phyloP scores from a whole-genome alignment of 2,329 filamentous ascomycete genomes.

The Laburnicola sp. region DNA sequence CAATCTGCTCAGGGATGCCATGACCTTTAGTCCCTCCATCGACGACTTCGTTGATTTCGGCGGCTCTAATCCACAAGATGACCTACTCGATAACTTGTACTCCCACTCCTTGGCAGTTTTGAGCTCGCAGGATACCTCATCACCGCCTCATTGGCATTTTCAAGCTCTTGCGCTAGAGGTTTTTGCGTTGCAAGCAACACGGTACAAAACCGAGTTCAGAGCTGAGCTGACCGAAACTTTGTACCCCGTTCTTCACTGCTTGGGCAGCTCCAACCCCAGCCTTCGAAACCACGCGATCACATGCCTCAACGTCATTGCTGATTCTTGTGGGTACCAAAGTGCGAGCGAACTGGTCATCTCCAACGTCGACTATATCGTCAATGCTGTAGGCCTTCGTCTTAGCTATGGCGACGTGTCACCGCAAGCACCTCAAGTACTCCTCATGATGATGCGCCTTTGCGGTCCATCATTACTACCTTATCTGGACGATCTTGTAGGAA shows the following conservation, averaged over 20 bases:
- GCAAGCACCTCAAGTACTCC: slow-evolving; percentile 83
- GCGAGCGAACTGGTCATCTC: slow-evolving; percentile 80
- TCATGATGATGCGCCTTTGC: slow-evolving; percentile 91
- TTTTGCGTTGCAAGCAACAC: slow-evolving; percentile 73
- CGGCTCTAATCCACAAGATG: slow-evolving; percentile 29
- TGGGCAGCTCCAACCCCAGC: slow-evolving; percentile 69
- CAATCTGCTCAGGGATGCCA: slow-evolving; percentile 65
- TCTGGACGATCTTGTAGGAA: slow-evolving; percentile 86
- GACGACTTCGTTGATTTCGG: slow-evolving; percentile 68
- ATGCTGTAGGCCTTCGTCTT: slow-evolving; percentile 83
- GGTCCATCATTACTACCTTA: slow-evolving; percentile 82
- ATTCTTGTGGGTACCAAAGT: slow-evolving; percentile 71
- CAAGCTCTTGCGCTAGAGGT: slow-evolving; percentile 81
- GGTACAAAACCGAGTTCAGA: slow-evolving; percentile 69
- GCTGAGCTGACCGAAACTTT: slow-evolving; percentile 87
- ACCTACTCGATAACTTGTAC: slow-evolving; percentile 65
- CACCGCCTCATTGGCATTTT: slow-evolving; percentile 66
- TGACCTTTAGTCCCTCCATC: slow-evolving; percentile 57
- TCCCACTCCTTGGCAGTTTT: slow-evolving; percentile 67
- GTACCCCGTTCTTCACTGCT: slow-evolving; percentile 86
- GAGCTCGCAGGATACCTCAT: slow-evolving; percentile 46
- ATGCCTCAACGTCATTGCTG: slow-evolving; percentile 78
- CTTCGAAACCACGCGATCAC: slow-evolving; percentile 81
- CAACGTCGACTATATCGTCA: slow-evolving; percentile 96
- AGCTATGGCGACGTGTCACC: slow-evolving; percentile 93